phyloP scores from a whole-genome alignment of 2,329 filamentous ascomycete species.

The Fusarium penzigii region DNA sequence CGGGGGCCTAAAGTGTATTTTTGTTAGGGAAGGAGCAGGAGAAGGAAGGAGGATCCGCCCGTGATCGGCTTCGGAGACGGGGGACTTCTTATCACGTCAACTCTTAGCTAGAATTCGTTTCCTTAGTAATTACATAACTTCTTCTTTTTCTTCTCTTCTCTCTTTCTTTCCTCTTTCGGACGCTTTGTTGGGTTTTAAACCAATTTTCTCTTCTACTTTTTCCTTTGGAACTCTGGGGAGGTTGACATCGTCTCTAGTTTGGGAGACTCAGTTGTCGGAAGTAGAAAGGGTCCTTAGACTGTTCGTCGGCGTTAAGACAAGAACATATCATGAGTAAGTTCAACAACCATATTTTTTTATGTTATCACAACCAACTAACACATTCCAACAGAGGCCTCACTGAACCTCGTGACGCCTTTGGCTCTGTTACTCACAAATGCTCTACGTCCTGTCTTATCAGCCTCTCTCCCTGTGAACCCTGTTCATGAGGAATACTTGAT shows the following conservation, averaged over 20 bases:
- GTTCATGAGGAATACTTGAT: constrained; percentile 14
- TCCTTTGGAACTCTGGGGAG: neutral
- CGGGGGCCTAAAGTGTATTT: too few relatives aligned
- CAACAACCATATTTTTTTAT: neutral
- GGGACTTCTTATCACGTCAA: constrained; percentile 22
- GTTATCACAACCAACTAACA: neutral
- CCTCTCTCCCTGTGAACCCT: constrained; percentile 10
- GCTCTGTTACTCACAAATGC: constrained; percentile 13
- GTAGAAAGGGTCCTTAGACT: too few relatives aligned
- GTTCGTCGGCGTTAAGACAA: neutral
- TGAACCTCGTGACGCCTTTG: constrained; percentile 4
- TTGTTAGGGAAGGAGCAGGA: too few relatives aligned
- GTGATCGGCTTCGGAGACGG: constrained; percentile 9
- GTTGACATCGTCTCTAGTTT: neutral
- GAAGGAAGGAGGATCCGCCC: neutral
- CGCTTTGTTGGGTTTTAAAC: too few relatives aligned
- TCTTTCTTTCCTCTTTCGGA: neutral
- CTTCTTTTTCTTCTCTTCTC: neutral
- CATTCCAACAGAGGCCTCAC: neutral
- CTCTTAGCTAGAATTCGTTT: constrained; percentile 9
- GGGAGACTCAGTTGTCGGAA: too few relatives aligned
- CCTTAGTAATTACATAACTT: neutral
- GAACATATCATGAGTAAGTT: constrained; percentile 4
- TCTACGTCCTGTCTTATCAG: constrained; percentile 8
- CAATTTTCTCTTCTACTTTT: neutral